phyloP scores from a whole-genome alignment of 306 rosid genomes.

The Malus sieversii region DNA sequence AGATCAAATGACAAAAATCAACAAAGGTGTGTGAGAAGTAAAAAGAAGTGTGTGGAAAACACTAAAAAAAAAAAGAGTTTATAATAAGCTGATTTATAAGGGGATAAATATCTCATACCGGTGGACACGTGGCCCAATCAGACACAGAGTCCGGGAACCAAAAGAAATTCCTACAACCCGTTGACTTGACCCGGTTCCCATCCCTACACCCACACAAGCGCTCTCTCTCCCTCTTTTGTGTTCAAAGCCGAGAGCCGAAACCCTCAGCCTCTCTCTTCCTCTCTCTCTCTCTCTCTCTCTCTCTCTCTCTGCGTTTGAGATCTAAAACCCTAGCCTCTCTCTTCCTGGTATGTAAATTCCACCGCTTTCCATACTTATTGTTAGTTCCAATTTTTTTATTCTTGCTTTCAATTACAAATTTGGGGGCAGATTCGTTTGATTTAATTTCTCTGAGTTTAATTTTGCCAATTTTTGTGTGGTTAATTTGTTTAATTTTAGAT shows the following conservation, averaged over 20 bases:
- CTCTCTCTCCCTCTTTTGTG: background rate
- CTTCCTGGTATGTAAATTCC: background rate
- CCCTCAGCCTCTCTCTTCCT: background rate
- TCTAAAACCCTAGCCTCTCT: background rate
- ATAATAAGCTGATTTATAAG: background rate
- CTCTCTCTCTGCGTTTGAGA: background rate
- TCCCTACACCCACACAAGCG: background rate
- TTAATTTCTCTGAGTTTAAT: background rate
- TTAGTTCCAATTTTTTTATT: background rate
- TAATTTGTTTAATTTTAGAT: background rate
- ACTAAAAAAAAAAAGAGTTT: too few species aligned
- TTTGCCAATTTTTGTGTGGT: background rate
- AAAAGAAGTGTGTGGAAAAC: too few species aligned
- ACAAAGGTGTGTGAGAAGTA: too few species aligned
- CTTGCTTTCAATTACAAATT: background rate
- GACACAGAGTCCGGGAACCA: background rate
- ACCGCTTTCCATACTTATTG: background rate
- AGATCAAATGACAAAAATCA: too few species aligned
- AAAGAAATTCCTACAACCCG: background rate
- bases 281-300: background rate
- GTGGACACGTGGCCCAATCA: slow-evolving; percentile 3
- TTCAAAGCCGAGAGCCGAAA: background rate
- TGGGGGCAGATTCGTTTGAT: background rate
- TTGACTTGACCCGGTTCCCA: slow-evolving; percentile 16
- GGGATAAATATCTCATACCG: background rate